Evolutionary conservation across 2,329 filamentous ascomycete species (phyloP).

Genomic region (Dothideomycetidae sp.): DNA sequence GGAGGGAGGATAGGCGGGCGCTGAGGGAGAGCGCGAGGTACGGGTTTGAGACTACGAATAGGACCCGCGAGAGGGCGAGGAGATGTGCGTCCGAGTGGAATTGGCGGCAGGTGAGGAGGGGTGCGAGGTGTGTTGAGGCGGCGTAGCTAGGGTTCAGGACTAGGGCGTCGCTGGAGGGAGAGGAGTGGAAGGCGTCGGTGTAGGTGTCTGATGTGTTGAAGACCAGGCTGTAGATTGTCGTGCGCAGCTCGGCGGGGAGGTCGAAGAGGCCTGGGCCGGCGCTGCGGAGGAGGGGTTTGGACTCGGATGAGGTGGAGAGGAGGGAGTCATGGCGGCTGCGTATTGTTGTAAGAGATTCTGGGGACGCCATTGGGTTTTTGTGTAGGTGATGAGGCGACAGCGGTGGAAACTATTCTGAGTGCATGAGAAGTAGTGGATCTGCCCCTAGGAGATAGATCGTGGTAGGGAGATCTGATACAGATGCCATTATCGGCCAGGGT

Average conservation of each 20-base stretch:
- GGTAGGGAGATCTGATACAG: no score
- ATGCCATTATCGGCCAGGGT: no score
- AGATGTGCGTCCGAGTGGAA: slow-evolving; percentile 23
- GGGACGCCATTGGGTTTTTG: no score
- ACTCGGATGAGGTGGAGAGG: not conserved
- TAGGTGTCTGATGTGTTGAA: slow-evolving; percentile 4
- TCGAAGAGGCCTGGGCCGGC: slow-evolving; percentile 6
- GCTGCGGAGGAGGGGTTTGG: not conserved
- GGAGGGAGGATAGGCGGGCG: slow-evolving; percentile 14
- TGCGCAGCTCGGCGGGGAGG: slow-evolving; percentile 10
- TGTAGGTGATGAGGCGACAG: no score
- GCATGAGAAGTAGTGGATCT: no score
- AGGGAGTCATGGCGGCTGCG: not conserved
- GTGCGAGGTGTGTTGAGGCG: slow-evolving; percentile 17
- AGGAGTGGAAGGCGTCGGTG: slow-evolving; percentile 1
- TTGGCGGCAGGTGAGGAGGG: slow-evolving; percentile 27
- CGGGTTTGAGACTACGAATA: slow-evolving; percentile 24
- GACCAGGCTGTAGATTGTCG: slow-evolving; percentile 9
- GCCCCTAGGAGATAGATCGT: no score
- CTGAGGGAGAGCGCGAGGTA: slow-evolving; percentile 18
- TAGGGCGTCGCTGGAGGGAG: not conserved
- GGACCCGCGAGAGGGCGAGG: slow-evolving; percentile 23
- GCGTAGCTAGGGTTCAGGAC: slow-evolving; percentile 18
- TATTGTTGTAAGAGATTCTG: not conserved
- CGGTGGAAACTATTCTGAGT: no score